Conservation (phyloP, 2,329 filamentous ascomycete species). For the Dactylellina drechsleri region DNA sequence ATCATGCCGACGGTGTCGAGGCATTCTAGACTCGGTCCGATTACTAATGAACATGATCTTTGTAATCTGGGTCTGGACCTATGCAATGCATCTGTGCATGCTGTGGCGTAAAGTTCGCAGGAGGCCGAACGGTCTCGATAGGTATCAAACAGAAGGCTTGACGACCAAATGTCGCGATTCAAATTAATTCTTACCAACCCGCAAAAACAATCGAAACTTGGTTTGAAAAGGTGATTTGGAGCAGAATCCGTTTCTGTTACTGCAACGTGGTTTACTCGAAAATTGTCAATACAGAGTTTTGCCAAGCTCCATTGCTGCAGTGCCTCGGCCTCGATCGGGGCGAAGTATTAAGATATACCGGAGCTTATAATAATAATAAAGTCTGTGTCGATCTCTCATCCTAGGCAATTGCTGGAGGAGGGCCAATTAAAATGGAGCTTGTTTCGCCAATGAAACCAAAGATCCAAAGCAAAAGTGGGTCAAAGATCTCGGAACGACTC, state of each 20-base stretch:
- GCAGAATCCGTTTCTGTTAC: background rate
- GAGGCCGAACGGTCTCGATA: too few relatives aligned
- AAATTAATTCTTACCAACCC: too few relatives aligned
- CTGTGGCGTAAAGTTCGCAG: too few relatives aligned
- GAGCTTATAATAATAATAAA: conserved; percentile 2
- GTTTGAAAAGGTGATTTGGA: too few relatives aligned
- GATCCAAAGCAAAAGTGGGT: background rate
- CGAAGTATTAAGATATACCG: conserved; percentile 6
- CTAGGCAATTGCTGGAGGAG: conserved; percentile 15
- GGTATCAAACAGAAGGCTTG: too few relatives aligned
- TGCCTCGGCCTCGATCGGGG: background rate
- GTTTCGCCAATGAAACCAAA: background rate
- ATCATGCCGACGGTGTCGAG: background rate
- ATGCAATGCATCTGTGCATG: background rate
- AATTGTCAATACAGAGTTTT: conserved; percentile 10
- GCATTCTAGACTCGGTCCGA: conserved; percentile 1
- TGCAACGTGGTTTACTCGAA: background rate
- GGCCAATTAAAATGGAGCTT: too few relatives aligned
- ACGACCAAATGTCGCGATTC: too few relatives aligned
- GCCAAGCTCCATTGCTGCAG: background rate
- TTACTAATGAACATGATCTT: conserved; percentile 6
- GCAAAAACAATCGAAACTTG: too few relatives aligned
- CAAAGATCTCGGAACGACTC: conserved; percentile 6
- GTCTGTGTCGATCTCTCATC: conserved; percentile 17
- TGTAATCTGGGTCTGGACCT: background rate